Percentiles rank a stretch among this genome's conserved stretches.
These are phyloP conservation scores for Plasmodium knowlesi DNA, from an alignment of 169 alveolate species.

Conservation along the genomic window DNA sequence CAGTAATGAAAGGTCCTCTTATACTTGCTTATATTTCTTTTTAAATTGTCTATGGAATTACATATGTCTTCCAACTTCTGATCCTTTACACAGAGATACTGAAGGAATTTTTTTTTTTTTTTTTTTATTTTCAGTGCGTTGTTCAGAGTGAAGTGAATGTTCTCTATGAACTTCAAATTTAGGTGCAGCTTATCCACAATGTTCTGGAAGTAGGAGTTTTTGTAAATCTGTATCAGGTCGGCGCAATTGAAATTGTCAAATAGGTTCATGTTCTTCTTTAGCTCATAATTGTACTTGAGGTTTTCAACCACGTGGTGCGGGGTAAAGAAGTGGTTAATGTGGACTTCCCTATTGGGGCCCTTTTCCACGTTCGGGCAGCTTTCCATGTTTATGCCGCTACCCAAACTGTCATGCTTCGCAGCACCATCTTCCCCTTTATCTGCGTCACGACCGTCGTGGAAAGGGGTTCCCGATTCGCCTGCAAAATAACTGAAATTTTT, in stretches of 20 bases:
- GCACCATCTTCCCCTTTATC: not conserved
- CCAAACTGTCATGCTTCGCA: not conserved
- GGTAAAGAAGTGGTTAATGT: slow-evolving; percentile 25
- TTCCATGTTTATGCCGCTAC: not conserved
- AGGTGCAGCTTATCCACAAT: slow-evolving; percentile 60
- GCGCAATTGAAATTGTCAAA: slow-evolving; percentile 27
- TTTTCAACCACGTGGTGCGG: slow-evolving; percentile 61
- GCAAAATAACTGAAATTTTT: slow-evolving; percentile 37
- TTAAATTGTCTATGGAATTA: slow-evolving; percentile 60
- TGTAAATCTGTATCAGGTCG: slow-evolving; percentile 22
- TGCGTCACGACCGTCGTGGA: not conserved
- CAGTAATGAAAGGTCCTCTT: slow-evolving; percentile 58
- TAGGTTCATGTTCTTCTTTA: slow-evolving; percentile 18
- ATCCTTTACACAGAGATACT: slow-evolving; percentile 55
- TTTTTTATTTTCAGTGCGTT: slow-evolving; percentile 18
- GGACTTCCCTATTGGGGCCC: not conserved
- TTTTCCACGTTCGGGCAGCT: not conserved
- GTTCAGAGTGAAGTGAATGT: slow-evolving; percentile 42
- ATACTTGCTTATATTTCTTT: slow-evolving; percentile 53
- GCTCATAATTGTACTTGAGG: slow-evolving; percentile 54
- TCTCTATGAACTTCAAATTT: slow-evolving; percentile 63
- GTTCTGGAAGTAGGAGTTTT: slow-evolving; percentile 64
- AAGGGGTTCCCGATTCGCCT: not conserved
- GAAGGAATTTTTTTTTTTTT: slow-evolving; percentile 32
- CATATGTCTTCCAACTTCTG: slow-evolving; percentile 67